Evolutionary conservation across 768 basidiomycete species (phyloP), one percentile per base, ranked within the genome.

Genomic region (Boletus subcaerulescens): DNA sequence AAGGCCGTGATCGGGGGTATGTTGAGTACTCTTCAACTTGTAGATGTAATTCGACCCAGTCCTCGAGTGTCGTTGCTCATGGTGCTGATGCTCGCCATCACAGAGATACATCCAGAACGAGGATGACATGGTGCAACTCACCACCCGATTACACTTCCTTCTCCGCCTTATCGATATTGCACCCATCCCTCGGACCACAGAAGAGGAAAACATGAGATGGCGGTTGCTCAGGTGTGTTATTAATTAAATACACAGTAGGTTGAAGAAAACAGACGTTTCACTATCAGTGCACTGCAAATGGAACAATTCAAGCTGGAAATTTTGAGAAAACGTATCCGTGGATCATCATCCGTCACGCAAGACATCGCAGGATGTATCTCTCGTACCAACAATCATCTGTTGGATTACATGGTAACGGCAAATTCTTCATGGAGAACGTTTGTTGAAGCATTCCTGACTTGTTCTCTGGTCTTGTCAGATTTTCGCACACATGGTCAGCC

Each of bases 321-420:
- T 8, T 31, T 53, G 57, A n/a, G 40, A 33, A 15, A 20, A 12
- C 44, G 48, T 1, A 17, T 49, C 2, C 31, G 15, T n/a, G 51
- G 35, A 15, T 20, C 51, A 12, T 22, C 57, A 6, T 42, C 42
- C 7, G 20, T 59, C 31, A 17, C 57, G 1, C 47, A 33, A 26
- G 56, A 58, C 4, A 48, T 53, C 13, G 7, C 43, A 0, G 20
- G 43, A 6, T 43, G 44, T 17, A 20, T 49, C n/a, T 15, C 48
- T 38, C 3, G 17, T 14, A 42, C 46, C 40, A 50, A 53, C 17
- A 32, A 38, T 10, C 14, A 14, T 17, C 38, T 59, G 14, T 36
- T 52, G 2, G 33, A 51, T n/a, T 51, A 44, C 72, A 7, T 29
- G 50, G 57, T 57, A 20, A 48, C 26, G 5, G 33, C 33, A 10